A percentile compares a stretch with the other conserved stretches of the same genome.
Conservation (phyloP, 495 filamentous ascomycete genomes). For the Aspergillus indologenus region DNA sequence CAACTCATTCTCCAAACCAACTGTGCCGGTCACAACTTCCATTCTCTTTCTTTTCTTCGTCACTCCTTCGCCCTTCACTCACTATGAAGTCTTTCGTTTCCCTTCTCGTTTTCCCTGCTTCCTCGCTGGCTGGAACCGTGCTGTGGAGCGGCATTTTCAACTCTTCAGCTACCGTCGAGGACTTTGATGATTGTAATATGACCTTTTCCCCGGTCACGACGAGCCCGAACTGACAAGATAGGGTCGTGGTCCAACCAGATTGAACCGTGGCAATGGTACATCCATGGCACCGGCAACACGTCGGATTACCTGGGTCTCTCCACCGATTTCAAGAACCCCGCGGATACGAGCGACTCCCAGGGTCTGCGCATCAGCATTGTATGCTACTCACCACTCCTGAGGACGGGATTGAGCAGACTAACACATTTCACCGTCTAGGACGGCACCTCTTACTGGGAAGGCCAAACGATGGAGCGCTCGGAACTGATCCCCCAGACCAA, state of each 20-base stretch:
- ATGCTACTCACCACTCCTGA: not conserved
- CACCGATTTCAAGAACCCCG: constrained; percentile 62
- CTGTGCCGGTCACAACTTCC: constrained; percentile 1
- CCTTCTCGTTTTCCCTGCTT: constrained; percentile 17
- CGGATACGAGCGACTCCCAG: constrained; percentile 56
- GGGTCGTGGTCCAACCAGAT: constrained; percentile 67
- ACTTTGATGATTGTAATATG: constrained; percentile 26
- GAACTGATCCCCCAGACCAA: constrained; percentile 69
- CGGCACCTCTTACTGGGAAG: constrained; percentile 60
- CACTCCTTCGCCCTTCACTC: not conserved
- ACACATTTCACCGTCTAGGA: constrained; percentile 30
- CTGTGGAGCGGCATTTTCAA: constrained; percentile 32
- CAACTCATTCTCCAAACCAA: not conserved
- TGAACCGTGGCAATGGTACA: constrained; percentile 71
- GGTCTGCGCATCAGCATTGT: constrained; percentile 69
- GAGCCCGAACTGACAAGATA: constrained; percentile 6
- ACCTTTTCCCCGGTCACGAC: not conserved
- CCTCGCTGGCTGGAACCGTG: constrained; percentile 23
- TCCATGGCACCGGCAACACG: constrained; percentile 56
- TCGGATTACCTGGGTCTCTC: constrained; percentile 57
- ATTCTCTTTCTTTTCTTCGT: not conserved
- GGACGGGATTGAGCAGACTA: not conserved
- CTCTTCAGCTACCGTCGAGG: constrained; percentile 16
- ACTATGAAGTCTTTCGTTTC: constrained; percentile 21
- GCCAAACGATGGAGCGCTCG: constrained; percentile 56